Base-by-base conservation (phyloP, 2,329 filamentous ascomycete genomes). In the Anisogramma anomala region DNA sequence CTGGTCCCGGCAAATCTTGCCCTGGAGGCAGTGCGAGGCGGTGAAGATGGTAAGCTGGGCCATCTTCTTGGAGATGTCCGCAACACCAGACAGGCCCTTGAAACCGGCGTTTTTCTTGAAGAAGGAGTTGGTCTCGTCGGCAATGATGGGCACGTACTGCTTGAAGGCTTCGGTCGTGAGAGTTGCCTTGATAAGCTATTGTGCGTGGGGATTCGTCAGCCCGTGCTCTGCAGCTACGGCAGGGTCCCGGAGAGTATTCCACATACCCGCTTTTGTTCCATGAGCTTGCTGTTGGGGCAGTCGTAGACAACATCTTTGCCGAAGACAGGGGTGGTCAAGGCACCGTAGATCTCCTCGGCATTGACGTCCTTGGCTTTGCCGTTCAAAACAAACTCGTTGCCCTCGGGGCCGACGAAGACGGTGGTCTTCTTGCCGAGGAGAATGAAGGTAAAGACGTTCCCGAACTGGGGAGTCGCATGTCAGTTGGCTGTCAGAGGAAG, bases 221-320 rank as follows among this genome's bases (percentile, higher is more conserved):
- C 17, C 17, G 9, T 11, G 27, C 48, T 56, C 3, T 7, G 13
- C 4, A 4, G 1, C 4, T 4, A 10, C 11, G 11, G 2, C 4
- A 15, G 14, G 35, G 15, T 14, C 4, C 3, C 8, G 3, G n/a
- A 14, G 14, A 9, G 18, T 17, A 6, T 9, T 17, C 25, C 5
- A 30, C 44, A 15, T 18, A 81, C 78, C 71, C 84, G 86, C 68
- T 89, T 89, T 64, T 91, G 84, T 63, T 91, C 84, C 82, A 89
- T 88, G 47, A 89, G 70, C 61, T 87, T 87, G 34, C 80, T 67
- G 59, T 88, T 88, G 31, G 84, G 82, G 59, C 83, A 88, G 60
- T 89, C 84, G 60, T 89, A 89, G 36, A 88, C 79, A 32, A 91
- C 81, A 60, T 84, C 77, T 57, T 72, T 76, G 45, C 84, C 84